A percentile compares a stretch with the other conserved stretches of the same genome.
These are phyloP conservation scores for Barnettozyma vustinii DNA, from an alignment of 805 yeast genomes.

Conservation along the genomic window DNA sequence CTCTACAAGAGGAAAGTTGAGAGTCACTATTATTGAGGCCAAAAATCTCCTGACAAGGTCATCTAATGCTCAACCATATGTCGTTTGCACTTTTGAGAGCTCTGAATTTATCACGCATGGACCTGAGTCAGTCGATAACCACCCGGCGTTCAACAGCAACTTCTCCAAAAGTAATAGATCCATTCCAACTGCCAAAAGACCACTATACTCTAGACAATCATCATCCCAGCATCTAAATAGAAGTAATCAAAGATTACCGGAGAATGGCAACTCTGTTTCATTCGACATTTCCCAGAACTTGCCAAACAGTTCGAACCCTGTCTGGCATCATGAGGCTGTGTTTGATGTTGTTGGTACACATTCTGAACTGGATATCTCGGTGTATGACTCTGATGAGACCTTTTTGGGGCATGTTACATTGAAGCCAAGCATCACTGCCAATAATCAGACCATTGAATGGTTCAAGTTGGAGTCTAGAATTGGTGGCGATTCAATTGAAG, in stretches of 20 bases:
- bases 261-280: conserved; percentile 2
- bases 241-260: conserved; percentile 13
- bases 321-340: conserved; percentile 89
- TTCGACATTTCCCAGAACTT: conserved; percentile 8
- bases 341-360: conserved; percentile 86
- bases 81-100: conserved; percentile 86
- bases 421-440: conserved; percentile 46
- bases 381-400: conserved; percentile 85
- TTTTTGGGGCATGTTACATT: conserved; percentile 83
- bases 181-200: conserved; percentile 27
- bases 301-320: conserved; percentile 52
- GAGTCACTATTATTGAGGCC: conserved; percentile 79
- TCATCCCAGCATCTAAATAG: conserved; percentile 37
- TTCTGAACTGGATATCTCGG: conserved; percentile 83
- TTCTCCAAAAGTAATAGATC: conserved; percentile 13
- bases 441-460: conserved; percentile 55
- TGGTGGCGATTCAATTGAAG: conserved; percentile 61
- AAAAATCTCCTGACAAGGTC: conserved; percentile 54
- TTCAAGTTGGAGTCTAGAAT: conserved; percentile 65
- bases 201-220: conserved; percentile 39
- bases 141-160: conserved; percentile 27
- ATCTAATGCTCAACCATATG: conserved; percentile 68
- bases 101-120: conserved; percentile 86
- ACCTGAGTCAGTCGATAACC: conserved; percentile 41
- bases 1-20: conserved; percentile 74